Percentiles rank a stretch among this genome's conserved stretches.
Conservation (phyloP, 1,284 basidiomycete species). For the Stygiomarasmius scandens region DNA sequence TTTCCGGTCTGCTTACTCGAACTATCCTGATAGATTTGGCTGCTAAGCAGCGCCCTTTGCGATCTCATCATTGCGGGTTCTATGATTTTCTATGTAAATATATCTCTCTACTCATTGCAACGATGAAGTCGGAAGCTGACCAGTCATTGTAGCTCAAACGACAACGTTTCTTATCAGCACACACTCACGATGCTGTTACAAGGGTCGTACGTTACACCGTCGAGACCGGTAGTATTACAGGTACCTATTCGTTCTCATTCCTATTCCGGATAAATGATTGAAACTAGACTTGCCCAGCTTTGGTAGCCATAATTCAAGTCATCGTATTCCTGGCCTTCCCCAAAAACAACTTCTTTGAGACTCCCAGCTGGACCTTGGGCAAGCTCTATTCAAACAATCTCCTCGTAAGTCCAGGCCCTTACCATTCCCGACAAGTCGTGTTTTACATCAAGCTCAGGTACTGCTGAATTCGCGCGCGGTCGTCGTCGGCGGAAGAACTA, state of each 20-base stretch:
- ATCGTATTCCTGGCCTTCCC: constrained; percentile 1
- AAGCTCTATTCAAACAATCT: constrained; percentile 18
- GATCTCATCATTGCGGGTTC: too few species aligned
- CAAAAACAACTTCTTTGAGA: constrained; percentile 13
- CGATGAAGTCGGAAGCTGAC: too few species aligned
- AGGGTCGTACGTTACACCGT: constrained; percentile 16
- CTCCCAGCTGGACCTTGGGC: constrained; percentile 14
- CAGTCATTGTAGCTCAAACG: constrained; percentile 12
- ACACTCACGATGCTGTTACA: background rate
- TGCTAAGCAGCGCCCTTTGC: too few species aligned
- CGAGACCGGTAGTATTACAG: too few species aligned
- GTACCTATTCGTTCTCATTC: background rate
- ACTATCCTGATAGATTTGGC: constrained; percentile 10
- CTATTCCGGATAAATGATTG: background rate
- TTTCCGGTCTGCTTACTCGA: background rate
- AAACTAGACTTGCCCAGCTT: background rate
- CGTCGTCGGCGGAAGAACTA: constrained; percentile 13
- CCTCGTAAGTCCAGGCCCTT: background rate
- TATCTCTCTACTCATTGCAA: background rate
- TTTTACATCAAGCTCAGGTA: constrained; percentile 2
- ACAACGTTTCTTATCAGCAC: background rate
- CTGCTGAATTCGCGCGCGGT: constrained; percentile 12
- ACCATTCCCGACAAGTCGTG: background rate
- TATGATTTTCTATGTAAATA: too few species aligned
- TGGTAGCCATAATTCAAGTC: constrained; percentile 8